phyloP scores from a whole-genome alignment of 2,329 filamentous ascomycete genomes.

The Nannizziopsis barbatae region DNA sequence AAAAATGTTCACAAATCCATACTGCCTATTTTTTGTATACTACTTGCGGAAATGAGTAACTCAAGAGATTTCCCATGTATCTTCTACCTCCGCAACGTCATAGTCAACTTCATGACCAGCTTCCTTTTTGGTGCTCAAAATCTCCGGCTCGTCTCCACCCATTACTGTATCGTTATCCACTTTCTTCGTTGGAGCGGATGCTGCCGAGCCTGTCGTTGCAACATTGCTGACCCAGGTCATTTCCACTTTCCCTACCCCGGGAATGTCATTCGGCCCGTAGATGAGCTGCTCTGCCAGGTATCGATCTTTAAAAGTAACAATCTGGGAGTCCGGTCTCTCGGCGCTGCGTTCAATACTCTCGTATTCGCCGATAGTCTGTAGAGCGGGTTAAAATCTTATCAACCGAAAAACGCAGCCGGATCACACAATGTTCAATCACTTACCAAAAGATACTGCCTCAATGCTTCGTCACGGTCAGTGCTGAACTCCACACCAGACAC shows the following conservation, averaged over 20 bases:
- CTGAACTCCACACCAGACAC: constrained; percentile 40
- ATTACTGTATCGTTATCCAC: constrained; percentile 26
- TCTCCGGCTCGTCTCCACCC: constrained; percentile 12
- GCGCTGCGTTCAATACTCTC: constrained; percentile 36
- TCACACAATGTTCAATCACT: constrained; percentile 14
- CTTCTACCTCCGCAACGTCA: constrained; percentile 42
- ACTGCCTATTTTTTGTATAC: no score
- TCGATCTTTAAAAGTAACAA: constrained; percentile 39
- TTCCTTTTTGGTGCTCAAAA: constrained; percentile 10
- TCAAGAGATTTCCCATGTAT: constrained; percentile 29
- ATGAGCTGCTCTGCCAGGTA: constrained; percentile 47
- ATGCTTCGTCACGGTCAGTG: constrained; percentile 43
- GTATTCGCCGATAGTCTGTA: constrained; percentile 37
- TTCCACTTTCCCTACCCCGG: constrained; percentile 44
- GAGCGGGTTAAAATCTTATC: not conserved
- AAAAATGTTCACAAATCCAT: not conserved
- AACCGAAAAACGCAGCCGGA: not conserved
- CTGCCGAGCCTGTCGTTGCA: constrained; percentile 16
- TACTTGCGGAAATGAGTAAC: no score
- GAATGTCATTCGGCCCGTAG: constrained; percentile 38
- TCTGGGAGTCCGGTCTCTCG: constrained; percentile 29
- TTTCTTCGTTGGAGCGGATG: constrained; percentile 11
- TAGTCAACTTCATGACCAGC: constrained; percentile 37
- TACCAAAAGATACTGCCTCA: constrained; percentile 47
- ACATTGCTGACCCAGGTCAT: constrained; percentile 43